These are phyloP conservation scores for Umbelopsis sp. DNA, from an alignment of 371 early-diverging fungal species.

Conservation along the genomic window DNA sequence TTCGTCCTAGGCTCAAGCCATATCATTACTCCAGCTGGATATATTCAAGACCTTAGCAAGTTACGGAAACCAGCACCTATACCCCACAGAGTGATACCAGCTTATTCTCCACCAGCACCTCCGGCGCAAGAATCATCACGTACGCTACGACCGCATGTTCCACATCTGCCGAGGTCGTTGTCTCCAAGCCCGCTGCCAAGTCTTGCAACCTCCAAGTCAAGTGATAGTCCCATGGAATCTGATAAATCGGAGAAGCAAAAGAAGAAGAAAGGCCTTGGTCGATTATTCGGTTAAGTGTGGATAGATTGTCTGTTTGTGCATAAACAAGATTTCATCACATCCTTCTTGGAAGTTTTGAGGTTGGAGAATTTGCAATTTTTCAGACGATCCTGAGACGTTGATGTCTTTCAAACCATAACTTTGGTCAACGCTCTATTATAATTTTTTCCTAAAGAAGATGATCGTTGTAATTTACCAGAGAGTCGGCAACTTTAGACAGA, in stretches of 20 bases:
- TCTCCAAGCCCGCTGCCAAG: conserved; percentile 3
- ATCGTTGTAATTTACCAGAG: background rate
- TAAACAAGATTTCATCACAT: background rate
- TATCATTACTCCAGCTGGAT: conserved; percentile 74
- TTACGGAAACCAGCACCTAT: conserved; percentile 42
- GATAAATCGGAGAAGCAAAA: conserved; percentile 14
- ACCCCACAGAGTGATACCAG: conserved; percentile 33
- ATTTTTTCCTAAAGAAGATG: too few relatives aligned
- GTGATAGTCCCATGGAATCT: background rate
- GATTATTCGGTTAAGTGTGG: conserved; percentile 8
- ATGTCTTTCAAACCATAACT: too few relatives aligned
- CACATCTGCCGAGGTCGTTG: conserved; percentile 19
- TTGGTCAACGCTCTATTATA: too few relatives aligned
- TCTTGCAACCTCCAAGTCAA: conserved; percentile 12
- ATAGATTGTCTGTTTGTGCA: background rate
- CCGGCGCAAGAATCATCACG: conserved; percentile 26
- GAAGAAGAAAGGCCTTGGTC: conserved; percentile 16
- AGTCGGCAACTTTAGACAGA: conserved; percentile 6
- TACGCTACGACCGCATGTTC: conserved; percentile 13
- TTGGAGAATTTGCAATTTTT: background rate
- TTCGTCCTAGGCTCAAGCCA: conserved; percentile 65
- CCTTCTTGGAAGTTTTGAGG: background rate
- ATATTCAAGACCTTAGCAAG: conserved; percentile 64
- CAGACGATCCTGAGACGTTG: background rate
- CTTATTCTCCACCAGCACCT: conserved; percentile 44